Conservation (phyloP, 192 early-diverging fungal genomes). For the Phycomyces nitens region DNA sequence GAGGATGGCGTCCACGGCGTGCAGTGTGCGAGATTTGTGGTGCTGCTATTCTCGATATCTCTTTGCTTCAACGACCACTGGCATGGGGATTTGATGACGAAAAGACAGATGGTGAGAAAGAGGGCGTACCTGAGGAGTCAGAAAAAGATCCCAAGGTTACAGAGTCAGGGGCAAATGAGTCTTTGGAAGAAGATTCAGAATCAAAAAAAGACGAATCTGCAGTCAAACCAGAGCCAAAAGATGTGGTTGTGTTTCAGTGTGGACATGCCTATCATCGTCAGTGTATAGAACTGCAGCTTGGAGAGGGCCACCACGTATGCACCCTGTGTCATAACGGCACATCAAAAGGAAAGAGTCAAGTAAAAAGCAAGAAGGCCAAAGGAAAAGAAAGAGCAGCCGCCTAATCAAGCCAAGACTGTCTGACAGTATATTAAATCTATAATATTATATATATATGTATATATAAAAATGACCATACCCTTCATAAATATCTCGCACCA, state of each 20-base stretch:
- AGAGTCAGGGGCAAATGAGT: too few relatives aligned
- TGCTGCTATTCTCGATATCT: slow-evolving; percentile 45
- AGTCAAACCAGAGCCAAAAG: slow-evolving; percentile 5
- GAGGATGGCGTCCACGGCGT: slow-evolving; percentile 54
- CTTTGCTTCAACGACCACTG: slow-evolving; percentile 38
- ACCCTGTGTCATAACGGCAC: slow-evolving; percentile 5
- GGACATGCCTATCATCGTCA: slow-evolving; percentile 54
- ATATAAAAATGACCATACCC: slow-evolving; percentile 3
- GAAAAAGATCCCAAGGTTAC: too few relatives aligned
- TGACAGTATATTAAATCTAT: not conserved
- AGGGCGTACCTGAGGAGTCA: too few relatives aligned
- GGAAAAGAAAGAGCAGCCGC: slow-evolving; percentile 16
- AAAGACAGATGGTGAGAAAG: too few relatives aligned
- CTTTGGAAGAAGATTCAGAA: not conserved
- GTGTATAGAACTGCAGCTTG: slow-evolving; percentile 38
- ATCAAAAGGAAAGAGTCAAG: slow-evolving; percentile 2
- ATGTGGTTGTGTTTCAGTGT: slow-evolving; percentile 47
- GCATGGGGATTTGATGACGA: slow-evolving; percentile 16
- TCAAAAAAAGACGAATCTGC: not conserved
- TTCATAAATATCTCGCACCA: not conserved
- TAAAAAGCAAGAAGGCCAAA: not conserved
- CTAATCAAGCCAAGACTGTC: not conserved
- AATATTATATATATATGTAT: too few relatives aligned
- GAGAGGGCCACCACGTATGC: slow-evolving; percentile 7
- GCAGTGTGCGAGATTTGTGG: slow-evolving; percentile 53